phyloP scores from a whole-genome alignment of 1,284 basidiomycete genomes.

The Heliocybe sulcata region DNA sequence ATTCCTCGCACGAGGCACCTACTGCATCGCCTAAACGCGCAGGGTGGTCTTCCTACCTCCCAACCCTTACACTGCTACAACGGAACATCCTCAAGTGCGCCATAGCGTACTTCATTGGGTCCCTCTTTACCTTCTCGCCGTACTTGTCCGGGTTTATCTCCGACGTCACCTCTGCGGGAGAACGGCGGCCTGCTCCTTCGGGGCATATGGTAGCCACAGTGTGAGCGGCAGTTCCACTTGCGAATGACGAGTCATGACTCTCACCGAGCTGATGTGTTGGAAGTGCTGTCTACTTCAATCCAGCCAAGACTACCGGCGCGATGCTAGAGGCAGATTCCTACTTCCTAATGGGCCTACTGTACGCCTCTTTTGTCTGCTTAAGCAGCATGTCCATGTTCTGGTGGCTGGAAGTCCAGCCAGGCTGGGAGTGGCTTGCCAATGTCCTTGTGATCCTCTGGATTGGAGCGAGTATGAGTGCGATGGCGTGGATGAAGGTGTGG shows the following conservation, averaged over 20 bases:
- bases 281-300: conserved; percentile 77
- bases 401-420: conserved; percentile 64
- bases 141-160: conserved; percentile 57
- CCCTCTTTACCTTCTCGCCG: conserved; percentile 88
- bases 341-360: conserved; percentile 67
- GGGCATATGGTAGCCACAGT: conserved; percentile 66
- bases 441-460: conserved; percentile 72
- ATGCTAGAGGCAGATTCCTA: conserved; percentile 89
- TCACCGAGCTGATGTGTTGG: background rate
- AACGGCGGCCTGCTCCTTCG: conserved; percentile 47
- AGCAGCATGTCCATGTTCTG: conserved; percentile 73
- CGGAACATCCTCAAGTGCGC: conserved; percentile 86
- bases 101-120: conserved; percentile 85
- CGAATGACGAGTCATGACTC: background rate
- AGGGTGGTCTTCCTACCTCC: conserved; percentile 15
- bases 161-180: conserved; percentile 47
- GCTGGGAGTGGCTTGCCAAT: conserved; percentile 66
- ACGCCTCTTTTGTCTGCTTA: conserved; percentile 69
- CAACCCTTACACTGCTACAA: conserved; percentile 42
- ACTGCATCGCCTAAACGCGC: background rate
- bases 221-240: conserved; percentile 41
- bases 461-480: conserved; percentile 71
- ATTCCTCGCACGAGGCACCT: background rate
- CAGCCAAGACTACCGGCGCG: conserved; percentile 80
- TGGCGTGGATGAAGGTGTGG: conserved; percentile 89